Conservation (phyloP, 106 monocot species). For the Platanthera guangdongensis region DNA sequence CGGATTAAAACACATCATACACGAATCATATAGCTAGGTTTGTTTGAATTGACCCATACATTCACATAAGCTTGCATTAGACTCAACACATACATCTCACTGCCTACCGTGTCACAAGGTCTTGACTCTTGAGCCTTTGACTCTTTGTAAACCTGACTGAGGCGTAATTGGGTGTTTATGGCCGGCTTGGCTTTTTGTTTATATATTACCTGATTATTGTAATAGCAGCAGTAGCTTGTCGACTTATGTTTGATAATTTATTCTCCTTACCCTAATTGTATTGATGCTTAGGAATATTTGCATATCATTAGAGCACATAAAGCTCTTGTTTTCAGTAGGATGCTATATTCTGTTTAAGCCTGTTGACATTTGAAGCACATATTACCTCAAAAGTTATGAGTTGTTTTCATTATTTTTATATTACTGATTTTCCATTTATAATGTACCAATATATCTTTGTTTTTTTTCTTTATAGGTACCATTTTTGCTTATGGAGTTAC, state of each 20-base stretch:
- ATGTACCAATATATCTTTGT: neutral
- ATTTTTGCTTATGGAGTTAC: conserved; percentile 99
- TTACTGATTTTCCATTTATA: neutral
- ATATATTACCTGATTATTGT: no score
- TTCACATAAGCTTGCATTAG: no score
- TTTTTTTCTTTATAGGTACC: conserved; percentile 42
- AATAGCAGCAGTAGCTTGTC: neutral
- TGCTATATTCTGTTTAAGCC: neutral
- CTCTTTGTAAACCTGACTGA: no score
- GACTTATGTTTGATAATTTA: neutral
- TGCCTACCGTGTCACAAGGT: no score
- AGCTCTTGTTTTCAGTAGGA: neutral
- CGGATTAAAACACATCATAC: no score
- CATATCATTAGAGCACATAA: neutral
- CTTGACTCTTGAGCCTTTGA: no score
- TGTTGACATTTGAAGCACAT: neutral
- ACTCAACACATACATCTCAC: no score
- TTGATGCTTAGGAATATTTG: neutral
- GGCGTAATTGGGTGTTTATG: no score
- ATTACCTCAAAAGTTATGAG: neutral
- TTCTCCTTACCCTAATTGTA: neutral
- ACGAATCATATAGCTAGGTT: no score
- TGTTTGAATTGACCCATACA: no score
- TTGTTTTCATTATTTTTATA: neutral
- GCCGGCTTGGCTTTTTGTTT: no score